Percentiles rank a stretch among this genome's conserved stretches.
These are phyloP conservation scores for Hanseniaspora clermontiae DNA, from an alignment of 805 yeast species.

Conservation along the genomic window DNA sequence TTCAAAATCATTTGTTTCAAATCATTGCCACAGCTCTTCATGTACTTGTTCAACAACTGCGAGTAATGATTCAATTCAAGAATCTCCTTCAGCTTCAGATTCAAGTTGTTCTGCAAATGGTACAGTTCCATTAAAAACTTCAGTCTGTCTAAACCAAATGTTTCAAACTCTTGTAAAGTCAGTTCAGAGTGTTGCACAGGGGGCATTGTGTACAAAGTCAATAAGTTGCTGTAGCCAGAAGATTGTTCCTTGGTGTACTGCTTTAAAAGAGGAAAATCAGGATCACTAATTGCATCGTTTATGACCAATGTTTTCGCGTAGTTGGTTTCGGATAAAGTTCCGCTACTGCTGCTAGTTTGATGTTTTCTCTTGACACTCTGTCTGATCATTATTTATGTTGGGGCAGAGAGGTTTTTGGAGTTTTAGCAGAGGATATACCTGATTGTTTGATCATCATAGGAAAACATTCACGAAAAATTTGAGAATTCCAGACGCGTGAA, in stretches of 20 bases:
- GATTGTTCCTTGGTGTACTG: conserved; percentile 30
- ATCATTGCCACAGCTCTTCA: conserved; percentile 48
- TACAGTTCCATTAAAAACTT: conserved; percentile 77
- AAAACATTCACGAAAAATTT: neutral
- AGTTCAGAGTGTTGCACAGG: conserved; percentile 60
- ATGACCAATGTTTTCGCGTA: conserved; percentile 5
- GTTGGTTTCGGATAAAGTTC: neutral
- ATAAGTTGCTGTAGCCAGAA: conserved; percentile 30
- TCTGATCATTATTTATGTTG: conserved; percentile 4
- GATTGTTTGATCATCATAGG: neutral
- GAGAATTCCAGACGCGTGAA: neutral
- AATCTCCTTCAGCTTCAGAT: conserved; percentile 50
- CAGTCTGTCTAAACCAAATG: conserved; percentile 88
- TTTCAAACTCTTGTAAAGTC: conserved; percentile 83
- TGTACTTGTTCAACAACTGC: conserved; percentile 42
- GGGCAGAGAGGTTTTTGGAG: no score
- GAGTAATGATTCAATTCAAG: conserved; percentile 42
- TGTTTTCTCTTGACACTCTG: conserved; percentile 13
- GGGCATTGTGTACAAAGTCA: conserved; percentile 63
- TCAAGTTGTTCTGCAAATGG: conserved; percentile 47
- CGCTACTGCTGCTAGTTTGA: neutral
- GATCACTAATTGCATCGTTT: conserved; percentile 2
- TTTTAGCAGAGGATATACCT: neutral
- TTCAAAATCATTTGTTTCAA: conserved; percentile 32
- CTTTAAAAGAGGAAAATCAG: conserved; percentile 16